Conservation (phyloP, 106 monocot genomes). For the Dioscorea zingiberensis region DNA sequence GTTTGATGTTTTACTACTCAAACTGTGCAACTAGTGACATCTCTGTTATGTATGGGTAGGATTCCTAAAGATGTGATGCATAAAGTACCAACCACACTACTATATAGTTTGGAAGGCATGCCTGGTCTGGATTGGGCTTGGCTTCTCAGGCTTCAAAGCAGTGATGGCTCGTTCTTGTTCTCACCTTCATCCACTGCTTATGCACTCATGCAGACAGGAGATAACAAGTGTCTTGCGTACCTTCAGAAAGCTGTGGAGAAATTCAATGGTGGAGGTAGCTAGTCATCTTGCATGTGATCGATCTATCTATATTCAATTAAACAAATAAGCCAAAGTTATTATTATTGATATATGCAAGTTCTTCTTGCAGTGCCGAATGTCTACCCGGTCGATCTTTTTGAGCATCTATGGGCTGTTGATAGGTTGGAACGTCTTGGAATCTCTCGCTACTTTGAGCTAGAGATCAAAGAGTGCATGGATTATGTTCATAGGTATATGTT, state of each 20-base stretch:
- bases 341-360: no score
- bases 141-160: conserved; percentile 56
- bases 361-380: conserved; percentile 80
- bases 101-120: conserved; percentile 95
- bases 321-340: no score
- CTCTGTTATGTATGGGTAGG: conserved; percentile 21
- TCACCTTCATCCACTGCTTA: conserved; percentile 90
- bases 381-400: conserved; percentile 94
- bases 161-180: conserved; percentile 85
- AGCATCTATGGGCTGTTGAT: conserved; percentile 89
- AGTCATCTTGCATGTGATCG: not conserved
- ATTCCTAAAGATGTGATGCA: conserved; percentile 87
- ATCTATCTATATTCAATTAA: no score
- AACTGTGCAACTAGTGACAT: no score
- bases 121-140: conserved; percentile 61
- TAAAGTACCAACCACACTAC: conserved; percentile 75
- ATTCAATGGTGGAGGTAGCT: conserved; percentile 95
- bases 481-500: conserved; percentile 50
- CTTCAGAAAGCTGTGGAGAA: conserved; percentile 36
- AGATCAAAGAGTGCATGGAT: conserved; percentile 61
- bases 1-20: no score
- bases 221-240: conserved; percentile 59
- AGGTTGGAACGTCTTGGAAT: conserved; percentile 81
- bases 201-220: conserved; percentile 59
- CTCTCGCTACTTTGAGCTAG: conserved; percentile 63